Base-by-base conservation (phyloP, 2,329 filamentous ascomycete species). In the Exophiala spinifera region DNA sequence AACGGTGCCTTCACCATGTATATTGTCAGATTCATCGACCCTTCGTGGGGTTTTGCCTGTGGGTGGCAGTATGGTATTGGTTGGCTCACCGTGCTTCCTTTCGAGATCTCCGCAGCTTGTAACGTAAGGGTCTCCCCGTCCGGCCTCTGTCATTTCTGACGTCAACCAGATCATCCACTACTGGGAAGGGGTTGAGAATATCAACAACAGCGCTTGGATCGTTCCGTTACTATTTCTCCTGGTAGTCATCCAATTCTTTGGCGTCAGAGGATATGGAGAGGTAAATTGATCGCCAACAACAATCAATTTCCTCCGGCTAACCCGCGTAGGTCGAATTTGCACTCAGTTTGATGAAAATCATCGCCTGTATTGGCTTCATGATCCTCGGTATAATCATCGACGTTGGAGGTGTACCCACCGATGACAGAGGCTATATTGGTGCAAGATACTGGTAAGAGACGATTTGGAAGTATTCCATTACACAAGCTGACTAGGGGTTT, bases 341-440 rank as follows among this genome's bases (percentile, higher is more conserved):
- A 19, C 76, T 85, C 17, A 76, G 75, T 58, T 70, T 79, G 54
- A 74, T 85, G 65, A 85, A 85, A 67, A 75, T 85, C 61, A 63
- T 72, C 13, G 80, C 83, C 43, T 78, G 79, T 63, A 71, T 79
- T 8, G 84, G 83, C 4, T 86, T 87, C 67, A 86, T 87, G 61
- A 83, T 96, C 46, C 82, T 96, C 3, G 91, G 89, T 6, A 86
- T 95, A 56, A 84, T 95, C 53, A 80, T 95, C 64, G 89, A 95
- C 72, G 86, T 86, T 63, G 91, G 89, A 39, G 91, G 90, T 46
- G 59, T 61, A 17, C 59, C 59, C 36, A 59, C 59, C 14, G 58
- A 61, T 33, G 34, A 56, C 46, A 45, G 59, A 57, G 59, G 59
- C 33, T 61, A 61, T 31, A 61, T 61, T 49, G 58, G 58, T 47